Conservation (phyloP, 371 early-diverging fungal genomes). For the Mucor lusitanicus region DNA sequence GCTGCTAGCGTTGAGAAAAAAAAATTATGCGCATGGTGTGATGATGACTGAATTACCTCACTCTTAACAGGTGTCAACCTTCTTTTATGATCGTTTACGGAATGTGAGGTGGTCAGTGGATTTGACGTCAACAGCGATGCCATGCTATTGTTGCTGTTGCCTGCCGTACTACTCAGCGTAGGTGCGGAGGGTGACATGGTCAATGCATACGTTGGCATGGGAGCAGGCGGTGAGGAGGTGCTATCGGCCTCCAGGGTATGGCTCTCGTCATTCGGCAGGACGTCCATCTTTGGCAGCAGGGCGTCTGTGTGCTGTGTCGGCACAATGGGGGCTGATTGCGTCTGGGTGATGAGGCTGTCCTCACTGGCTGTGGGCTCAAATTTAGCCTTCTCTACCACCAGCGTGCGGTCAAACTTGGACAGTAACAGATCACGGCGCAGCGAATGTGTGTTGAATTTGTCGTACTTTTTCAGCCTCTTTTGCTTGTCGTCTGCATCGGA, state of each 20-base stretch:
- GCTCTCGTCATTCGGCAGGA: neutral
- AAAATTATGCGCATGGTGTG: neutral
- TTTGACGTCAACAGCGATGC: neutral
- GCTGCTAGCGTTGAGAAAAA: neutral
- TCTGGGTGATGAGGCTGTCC: neutral
- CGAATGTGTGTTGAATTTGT: slow-evolving; percentile 13
- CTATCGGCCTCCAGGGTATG: neutral
- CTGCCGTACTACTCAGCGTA: slow-evolving; percentile 1
- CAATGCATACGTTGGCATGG: neutral
- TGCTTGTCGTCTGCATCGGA: neutral
- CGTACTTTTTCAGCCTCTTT: neutral
- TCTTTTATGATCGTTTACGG: slow-evolving; percentile 7
- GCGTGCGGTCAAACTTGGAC: slow-evolving; percentile 31
- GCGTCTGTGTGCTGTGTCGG: neutral
- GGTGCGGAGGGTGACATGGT: slow-evolving; percentile 27
- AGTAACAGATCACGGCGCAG: slow-evolving; percentile 23
- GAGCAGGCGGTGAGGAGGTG: neutral
- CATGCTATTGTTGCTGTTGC: neutral
- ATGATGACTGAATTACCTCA: slow-evolving; percentile 16
- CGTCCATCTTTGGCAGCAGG: neutral
- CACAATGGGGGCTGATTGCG: neutral
- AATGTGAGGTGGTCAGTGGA: neutral
- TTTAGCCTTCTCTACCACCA: slow-evolving; percentile 43
- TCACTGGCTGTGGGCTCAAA: slow-evolving; percentile 6
- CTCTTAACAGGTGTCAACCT: slow-evolving; percentile 8